phyloP scores from a whole-genome alignment of 805 yeast genomes.

The Ogataea chonburiensis region DNA sequence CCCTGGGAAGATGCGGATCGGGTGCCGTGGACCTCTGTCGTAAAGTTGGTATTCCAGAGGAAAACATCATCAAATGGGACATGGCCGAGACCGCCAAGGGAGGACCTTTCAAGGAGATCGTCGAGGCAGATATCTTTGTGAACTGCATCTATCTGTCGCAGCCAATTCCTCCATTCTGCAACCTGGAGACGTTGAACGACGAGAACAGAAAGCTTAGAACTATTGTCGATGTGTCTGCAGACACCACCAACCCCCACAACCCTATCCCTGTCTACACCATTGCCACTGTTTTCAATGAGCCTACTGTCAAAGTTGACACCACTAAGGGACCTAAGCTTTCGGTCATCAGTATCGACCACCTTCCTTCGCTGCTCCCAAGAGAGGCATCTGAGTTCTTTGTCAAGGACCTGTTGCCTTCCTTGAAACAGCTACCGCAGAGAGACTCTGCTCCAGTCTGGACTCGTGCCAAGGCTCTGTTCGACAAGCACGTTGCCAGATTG shows the following conservation, averaged over 20 bases:
- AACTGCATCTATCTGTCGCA: conserved; percentile 93
- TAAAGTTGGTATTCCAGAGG: conserved; percentile 85
- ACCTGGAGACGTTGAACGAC: conserved; percentile 62
- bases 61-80: conserved; percentile 88
- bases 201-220: conserved; percentile 77
- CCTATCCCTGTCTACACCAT: conserved; percentile 92
- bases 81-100: conserved; percentile 95
- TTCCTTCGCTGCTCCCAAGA: conserved; percentile 94
- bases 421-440: conserved; percentile 81
- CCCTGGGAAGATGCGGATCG: conserved; percentile 97
- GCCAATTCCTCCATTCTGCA: conserved; percentile 91
- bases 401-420: conserved; percentile 82
- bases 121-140: conserved; percentile 82
- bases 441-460: conserved; percentile 86
- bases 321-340: conserved; percentile 81
- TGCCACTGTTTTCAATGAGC: conserved; percentile 88
- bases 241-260: conserved; percentile 97
- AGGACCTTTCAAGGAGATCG: conserved; percentile 95
- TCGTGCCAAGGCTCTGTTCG: conserved; percentile 79
- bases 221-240: conserved; percentile 97
- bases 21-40: conserved; percentile 88
- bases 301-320: conserved; percentile 83
- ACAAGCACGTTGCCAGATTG: conserved; percentile 62
- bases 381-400: conserved; percentile 94
- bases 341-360: conserved; percentile 93